Evolutionary conservation across 768 basidiomycete species (phyloP), one percentile per base, ranked within the genome.

Genomic region (Butyriboletus loyo): DNA sequence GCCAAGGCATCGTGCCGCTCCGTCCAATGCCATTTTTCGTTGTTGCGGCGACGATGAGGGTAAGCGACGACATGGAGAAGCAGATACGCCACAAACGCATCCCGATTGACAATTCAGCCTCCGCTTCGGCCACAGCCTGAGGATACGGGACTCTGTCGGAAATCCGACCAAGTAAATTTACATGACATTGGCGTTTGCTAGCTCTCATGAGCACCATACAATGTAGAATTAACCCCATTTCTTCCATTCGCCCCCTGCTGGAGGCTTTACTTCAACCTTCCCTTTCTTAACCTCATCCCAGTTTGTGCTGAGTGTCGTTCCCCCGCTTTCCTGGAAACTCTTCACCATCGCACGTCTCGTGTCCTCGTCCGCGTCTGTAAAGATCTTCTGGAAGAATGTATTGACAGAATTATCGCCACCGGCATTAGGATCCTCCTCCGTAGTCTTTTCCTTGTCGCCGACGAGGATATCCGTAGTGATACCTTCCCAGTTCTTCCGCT

Each of bases 341-440:
- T 99, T 99, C 85, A 98, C 85, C 94, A 99, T 99, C 4, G 97
- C 97, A 34, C 86, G 81, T 62, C 78, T 84, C 14, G 95, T 92
- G 62, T 99, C 91, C 0, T 93, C 90, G 60, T 97, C 93, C 24
- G 95, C 89, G 67, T 89, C 90, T 7, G 80, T 77, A 63, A 88
- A 99, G 56, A 99, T 83, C 74, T 91, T 89, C 65, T 90, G 88
- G 83, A 95, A 95, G 74, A 96, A 91, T 27, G 77, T 64, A 70
- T 98, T 96, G 52, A 97, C 79, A 6, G 89, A 83, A 52, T 75
- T 80, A 68, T 97, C 94, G 21, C 95, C 95, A 22, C 90, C 90
- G 17, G 86, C 85, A 68, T 97, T 98, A 30, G 93, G 89, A 64
- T 92, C 92, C 57, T 94, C 84, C 15, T 87, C 79, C 5, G 77